Evolutionary conservation across 495 filamentous ascomycete species (phyloP), one percentile per base, ranked within the genome.

Genomic region (Opeltia flavorubescens): DNA sequence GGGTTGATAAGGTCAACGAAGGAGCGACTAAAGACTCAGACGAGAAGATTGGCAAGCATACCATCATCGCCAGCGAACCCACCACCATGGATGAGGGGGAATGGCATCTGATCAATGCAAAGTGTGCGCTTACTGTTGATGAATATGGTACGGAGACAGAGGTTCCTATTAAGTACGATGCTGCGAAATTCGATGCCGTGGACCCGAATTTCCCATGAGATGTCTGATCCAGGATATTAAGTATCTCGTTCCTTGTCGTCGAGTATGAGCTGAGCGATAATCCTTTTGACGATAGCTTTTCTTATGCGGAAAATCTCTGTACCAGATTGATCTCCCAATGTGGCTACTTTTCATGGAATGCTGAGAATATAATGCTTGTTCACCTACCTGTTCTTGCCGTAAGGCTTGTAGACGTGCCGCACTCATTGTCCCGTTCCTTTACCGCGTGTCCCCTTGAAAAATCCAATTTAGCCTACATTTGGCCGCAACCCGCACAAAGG

Each of bases 31-130:
- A 52, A 31, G 52, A 45, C 28, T 44, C 45, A 12, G 58, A 60
- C 23, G 62, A 59, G 25, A 55, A 55, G 17, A 66, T 68, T 55
- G 68, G 67, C 5, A 61, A 55, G 27, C 70, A 74, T 53, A 57
- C 67, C 5, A 73, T 74, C 51, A 56, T 74, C 28, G 67, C 68
- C 13, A 70, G 67, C 47, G 70, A 74, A 55, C 70, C 70, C 18
- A 66, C 60, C 5, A 73, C 70, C 28, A 70, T 69, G 48, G 59
- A 67, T 24, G 45, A 57, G 30, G 55, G 57, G 29, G 67, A 74
- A 38, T 73, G 70, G 70, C 52, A 61, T 45, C 51, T 72, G 46
- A 66, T 74, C 33, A 55, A 54, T 20, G 62, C 59, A 56, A 74
- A 74, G 9, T 44, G 42, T 30, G 25, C 25, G 26, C 42, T 44